These are phyloP conservation scores for Candida buenavistaensis DNA, from an alignment of 1,139 yeast species.

Conservation along the genomic window DNA sequence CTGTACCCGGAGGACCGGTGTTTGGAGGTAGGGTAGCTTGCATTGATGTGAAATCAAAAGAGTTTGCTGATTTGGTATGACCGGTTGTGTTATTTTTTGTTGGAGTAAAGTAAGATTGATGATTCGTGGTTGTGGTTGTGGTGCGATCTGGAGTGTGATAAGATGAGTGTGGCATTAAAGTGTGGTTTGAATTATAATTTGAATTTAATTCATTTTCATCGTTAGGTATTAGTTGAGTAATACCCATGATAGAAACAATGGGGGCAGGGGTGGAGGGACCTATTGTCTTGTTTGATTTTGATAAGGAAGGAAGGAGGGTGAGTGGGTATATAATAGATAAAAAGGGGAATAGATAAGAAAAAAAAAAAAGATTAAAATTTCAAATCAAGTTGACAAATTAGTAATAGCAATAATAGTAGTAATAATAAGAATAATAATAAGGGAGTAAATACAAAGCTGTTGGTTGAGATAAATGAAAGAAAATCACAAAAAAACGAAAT, in stretches of 20 bases:
- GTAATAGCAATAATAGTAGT: too few relatives aligned
- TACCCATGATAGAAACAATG: conserved; percentile 2
- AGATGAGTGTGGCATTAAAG: not conserved
- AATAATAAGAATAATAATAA: too few relatives aligned
- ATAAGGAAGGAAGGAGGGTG: not conserved
- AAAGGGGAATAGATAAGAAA: not conserved
- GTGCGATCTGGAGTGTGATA: not conserved
- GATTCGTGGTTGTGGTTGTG: conserved; percentile 1
- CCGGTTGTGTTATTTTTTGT: not conserved
- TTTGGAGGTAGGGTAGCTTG: conserved; percentile 35
- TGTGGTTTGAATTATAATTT: not conserved
- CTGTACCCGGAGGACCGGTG: conserved; percentile 43
- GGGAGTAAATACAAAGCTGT: too few relatives aligned
- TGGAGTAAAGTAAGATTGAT: not conserved
- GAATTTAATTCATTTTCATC: not conserved
- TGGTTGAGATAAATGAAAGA: too few relatives aligned
- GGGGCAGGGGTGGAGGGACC: not conserved
- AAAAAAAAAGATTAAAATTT: too few relatives aligned
- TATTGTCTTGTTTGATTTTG: not conserved
- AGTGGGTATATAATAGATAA: too few relatives aligned
- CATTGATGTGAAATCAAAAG: conserved; percentile 11
- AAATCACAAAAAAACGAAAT: not conserved
- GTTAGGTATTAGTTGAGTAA: conserved; percentile 5
- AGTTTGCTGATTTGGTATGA: not conserved
- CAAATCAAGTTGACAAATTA: too few relatives aligned